Conservation (phyloP, 805 yeast genomes). For the Maudiozyma pseudohumilis region DNA sequence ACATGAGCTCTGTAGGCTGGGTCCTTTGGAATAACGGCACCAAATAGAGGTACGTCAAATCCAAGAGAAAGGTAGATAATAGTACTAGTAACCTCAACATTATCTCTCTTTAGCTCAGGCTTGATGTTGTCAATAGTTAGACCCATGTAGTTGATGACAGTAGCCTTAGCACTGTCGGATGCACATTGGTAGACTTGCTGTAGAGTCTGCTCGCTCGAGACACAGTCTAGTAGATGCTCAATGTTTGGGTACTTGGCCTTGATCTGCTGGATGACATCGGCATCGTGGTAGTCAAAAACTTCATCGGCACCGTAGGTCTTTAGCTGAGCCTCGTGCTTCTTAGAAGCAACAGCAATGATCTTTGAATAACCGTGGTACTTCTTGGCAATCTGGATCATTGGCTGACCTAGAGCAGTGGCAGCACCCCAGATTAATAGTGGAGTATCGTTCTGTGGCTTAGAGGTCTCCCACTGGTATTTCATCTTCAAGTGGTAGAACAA, state of each 20-base stretch:
- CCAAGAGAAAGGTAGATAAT: conserved; percentile 34
- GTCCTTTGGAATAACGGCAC: conserved; percentile 16
- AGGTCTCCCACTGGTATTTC: conserved; percentile 16
- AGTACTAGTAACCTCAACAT: conserved; percentile 29
- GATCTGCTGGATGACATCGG: conserved; percentile 37
- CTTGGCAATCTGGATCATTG: conserved; percentile 52
- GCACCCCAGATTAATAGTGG: conserved; percentile 54
- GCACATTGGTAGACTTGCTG: conserved; percentile 30
- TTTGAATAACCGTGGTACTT: conserved; percentile 33
- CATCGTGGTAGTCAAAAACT: conserved; percentile 41
- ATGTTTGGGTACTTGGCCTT: conserved; percentile 25
- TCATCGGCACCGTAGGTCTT: conserved; percentile 41
- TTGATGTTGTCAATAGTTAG: conserved; percentile 19
- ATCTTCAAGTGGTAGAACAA: conserved; percentile 30
- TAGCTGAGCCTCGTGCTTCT: conserved; percentile 34
- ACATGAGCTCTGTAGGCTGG: conserved; percentile 21
- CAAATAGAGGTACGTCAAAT: conserved; percentile 28
- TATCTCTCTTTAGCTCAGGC: conserved; percentile 26
- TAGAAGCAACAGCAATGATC: conserved; percentile 43
- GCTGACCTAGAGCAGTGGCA: conserved; percentile 52
- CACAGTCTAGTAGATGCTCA: conserved; percentile 29
- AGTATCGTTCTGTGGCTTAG: conserved; percentile 27
- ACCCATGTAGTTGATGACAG: conserved; percentile 29
- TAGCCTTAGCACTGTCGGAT: conserved; percentile 26
- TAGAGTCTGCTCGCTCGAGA: conserved; percentile 26